Evolutionary conservation across 805 yeast genomes (phyloP), one percentile per base, ranked within the genome.

Genomic region (Metschnikowia cerradonensis): DNA sequence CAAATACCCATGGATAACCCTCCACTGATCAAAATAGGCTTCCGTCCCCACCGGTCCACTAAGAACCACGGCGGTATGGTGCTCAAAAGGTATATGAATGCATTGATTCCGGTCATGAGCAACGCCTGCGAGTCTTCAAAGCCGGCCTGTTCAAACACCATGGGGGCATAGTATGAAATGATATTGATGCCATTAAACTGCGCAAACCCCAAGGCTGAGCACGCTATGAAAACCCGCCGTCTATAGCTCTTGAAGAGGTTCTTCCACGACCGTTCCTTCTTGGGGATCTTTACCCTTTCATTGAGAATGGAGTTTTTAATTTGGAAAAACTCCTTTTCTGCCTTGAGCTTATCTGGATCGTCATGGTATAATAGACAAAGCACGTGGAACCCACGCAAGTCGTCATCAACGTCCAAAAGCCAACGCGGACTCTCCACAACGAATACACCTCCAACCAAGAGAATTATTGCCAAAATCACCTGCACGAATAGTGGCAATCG

Each of bases 401-500:
- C 89, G 56, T 77, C 80, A 63, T 90, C 96, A 53, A 86, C 85
- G 64, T 88, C 91, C 35, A 91, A 70, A 47, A 91, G 73, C 96
- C 96, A 90, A 57, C 96, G 76, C 4, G 97, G 97, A 45, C 91
- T 83, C 62, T 90, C 97, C 4, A 88, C 90, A 36, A 91, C 82
- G 52, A 86, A 74, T 48, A 84, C 80, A 1, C 96, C 85, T 3
- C 97, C 97, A 3, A 80, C 56, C 30, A 83, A 82, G 26, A 90
- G 71, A 4, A 85, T 69, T 2, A 78, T 52, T 0, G 96, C 96
- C 62, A 91, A 83, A 3, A 84, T 62, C 47, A 88, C 86, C 65
- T 90, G 96, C 45, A 88, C 70, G 49, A 84, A 79, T 42, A 90
- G 70, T 1, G 97, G 96, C 22, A 87, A 60, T 55, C 96, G 77